Percentiles rank a stretch among this genome's conserved stretches.
Evolutionary conservation across 805 yeast genomes (phyloP).

Genomic region (Cephaloascus albidus): DNA sequence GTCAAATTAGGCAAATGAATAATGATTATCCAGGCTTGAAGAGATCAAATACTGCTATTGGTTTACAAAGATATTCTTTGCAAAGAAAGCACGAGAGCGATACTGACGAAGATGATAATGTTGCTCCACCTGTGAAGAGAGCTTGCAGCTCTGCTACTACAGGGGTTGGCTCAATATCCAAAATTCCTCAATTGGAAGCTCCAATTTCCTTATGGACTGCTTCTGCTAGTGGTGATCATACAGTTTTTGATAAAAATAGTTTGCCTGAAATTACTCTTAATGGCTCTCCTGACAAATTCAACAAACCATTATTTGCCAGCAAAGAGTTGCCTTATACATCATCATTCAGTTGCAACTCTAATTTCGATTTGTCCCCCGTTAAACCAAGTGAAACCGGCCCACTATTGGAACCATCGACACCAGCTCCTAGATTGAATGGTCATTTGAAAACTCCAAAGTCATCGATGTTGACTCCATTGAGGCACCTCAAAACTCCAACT

Average conservation of each 20-base stretch:
- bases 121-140: neutral
- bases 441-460: slow-evolving; percentile 9
- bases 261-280: neutral
- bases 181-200: slow-evolving; percentile 26
- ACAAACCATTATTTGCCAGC: slow-evolving; percentile 28
- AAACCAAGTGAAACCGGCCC: slow-evolving; percentile 56
- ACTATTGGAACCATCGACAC: slow-evolving; percentile 55
- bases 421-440: slow-evolving; percentile 22
- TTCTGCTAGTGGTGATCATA: slow-evolving; percentile 27
- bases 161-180: slow-evolving; percentile 2
- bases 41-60: slow-evolving; percentile 15
- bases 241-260: slow-evolving; percentile 15
- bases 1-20: too few relatives aligned
- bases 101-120: neutral
- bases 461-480: slow-evolving; percentile 30
- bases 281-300: slow-evolving; percentile 1
- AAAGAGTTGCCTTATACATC: slow-evolving; percentile 46
- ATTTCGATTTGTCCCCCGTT: slow-evolving; percentile 54
- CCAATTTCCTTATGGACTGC: slow-evolving; percentile 31
- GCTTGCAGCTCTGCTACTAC: neutral
- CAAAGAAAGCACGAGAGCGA: neutral
- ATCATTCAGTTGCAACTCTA: slow-evolving; percentile 57
- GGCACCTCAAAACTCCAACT: slow-evolving; percentile 26
- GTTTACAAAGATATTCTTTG: slow-evolving; percentile 10
- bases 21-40: slow-evolving; percentile 9